Evolutionary conservation across 83 land plant genomes (phyloP).

Genomic region (Thuja plicata): DNA sequence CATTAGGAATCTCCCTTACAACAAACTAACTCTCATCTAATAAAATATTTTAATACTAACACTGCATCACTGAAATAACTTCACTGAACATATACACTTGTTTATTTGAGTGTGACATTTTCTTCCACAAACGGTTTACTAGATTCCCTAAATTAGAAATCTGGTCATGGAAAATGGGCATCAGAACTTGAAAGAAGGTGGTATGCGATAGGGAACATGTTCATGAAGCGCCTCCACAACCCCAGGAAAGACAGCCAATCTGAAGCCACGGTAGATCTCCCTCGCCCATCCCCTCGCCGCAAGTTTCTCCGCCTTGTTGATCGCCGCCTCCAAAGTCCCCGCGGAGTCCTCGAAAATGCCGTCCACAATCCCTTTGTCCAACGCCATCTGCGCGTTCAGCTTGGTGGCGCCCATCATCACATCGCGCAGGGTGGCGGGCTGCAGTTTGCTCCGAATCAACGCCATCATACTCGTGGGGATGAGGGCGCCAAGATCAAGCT

Average conservation of each 20-base stretch:
- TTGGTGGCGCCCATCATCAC: conserved; percentile 33
- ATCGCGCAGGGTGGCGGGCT: conserved; percentile 26
- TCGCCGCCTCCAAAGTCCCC: conserved; percentile 36
- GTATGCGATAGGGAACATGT: background rate
- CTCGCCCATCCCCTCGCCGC: conserved; percentile 41
- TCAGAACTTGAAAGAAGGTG: too few species aligned
- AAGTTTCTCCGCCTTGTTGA: conserved; percentile 15
- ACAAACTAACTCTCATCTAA: too few species aligned
- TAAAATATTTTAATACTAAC: too few species aligned
- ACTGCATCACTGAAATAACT: too few species aligned
- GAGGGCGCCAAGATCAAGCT: conserved; percentile 52
- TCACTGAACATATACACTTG: too few species aligned
- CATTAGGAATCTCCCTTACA: too few species aligned
- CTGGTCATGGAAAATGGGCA: too few species aligned
- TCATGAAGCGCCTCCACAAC: too few species aligned
- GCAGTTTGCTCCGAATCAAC: conserved; percentile 33
- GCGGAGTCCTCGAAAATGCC: conserved; percentile 22
- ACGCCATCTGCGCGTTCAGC: conserved; percentile 42
- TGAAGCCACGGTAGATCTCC: conserved; percentile 34
- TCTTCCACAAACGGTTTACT: too few species aligned
- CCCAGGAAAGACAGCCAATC: conserved; percentile 10
- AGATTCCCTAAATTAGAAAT: too few species aligned
- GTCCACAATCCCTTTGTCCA: conserved; percentile 47
- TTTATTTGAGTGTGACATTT: too few species aligned
- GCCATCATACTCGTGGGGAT: conserved; percentile 32